These are phyloP conservation scores for Sclerotiophoma versabilis DNA, from an alignment of 2,329 filamentous ascomycete genomes.

Conservation along the genomic window DNA sequence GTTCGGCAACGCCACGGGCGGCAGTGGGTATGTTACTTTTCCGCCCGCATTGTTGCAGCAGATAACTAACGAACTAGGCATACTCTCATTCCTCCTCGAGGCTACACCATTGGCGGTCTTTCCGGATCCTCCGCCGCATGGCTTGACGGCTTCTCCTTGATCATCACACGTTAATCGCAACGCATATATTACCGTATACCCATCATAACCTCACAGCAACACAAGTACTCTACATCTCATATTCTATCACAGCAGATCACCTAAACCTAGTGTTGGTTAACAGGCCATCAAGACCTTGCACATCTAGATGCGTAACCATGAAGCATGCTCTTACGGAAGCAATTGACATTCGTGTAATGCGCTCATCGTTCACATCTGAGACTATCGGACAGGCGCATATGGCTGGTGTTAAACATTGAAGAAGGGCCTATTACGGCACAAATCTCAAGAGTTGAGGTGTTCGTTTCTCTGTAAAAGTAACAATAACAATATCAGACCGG, in stretches of 20 bases:
- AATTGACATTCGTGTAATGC: neutral
- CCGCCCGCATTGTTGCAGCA: neutral
- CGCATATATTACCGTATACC: neutral
- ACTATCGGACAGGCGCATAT: conserved; percentile 1
- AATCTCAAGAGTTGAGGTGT: conserved; percentile 4
- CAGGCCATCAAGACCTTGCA: conserved; percentile 2
- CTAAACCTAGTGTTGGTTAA: conserved; percentile 1
- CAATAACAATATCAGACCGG: conserved; percentile 5
- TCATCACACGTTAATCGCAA: conserved; percentile 71
- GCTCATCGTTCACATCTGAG: neutral
- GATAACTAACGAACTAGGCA: conserved; percentile 62
- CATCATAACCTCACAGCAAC: neutral
- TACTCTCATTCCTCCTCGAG: conserved; percentile 85
- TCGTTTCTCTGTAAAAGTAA: conserved; percentile 9
- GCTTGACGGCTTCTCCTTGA: conserved; percentile 85
- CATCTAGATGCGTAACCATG: conserved; percentile 5
- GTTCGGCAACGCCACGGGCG: conserved; percentile 82
- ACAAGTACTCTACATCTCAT: neutral
- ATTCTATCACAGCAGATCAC: neutral
- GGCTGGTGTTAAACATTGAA: neutral
- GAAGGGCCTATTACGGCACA: neutral
- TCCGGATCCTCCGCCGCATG: conserved; percentile 81
- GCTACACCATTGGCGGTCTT: conserved; percentile 87
- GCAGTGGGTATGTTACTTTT: conserved; percentile 74
- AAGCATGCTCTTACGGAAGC: neutral